Base-by-base conservation (phyloP, 2,329 filamentous ascomycete genomes). In the Ophiostoma ulmi region DNA sequence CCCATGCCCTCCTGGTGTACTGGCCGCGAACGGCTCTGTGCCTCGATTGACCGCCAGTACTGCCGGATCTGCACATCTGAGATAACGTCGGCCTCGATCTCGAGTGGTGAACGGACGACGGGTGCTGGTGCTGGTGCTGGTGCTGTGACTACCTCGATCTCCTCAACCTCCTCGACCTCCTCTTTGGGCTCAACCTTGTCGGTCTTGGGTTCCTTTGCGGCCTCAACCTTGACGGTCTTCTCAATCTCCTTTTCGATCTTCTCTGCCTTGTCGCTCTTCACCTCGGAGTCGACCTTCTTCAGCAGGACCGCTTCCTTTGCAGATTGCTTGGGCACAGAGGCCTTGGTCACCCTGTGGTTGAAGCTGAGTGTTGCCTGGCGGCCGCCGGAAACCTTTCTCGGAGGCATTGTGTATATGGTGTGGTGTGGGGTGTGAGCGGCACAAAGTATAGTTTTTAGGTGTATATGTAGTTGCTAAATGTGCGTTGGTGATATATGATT, bases 11-110 rank as follows among this genome's bases (percentile, higher is more conserved):
- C 80, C 80, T 97, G 93, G 77, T 98, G 95, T 48, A 97, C 88
- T 75, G 90, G 83, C 61, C 87, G 86, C 22, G 91, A 87, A 72
- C 84, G 85, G 75, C 92, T 85, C 76, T 88, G 84, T 58, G 82
- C 81, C 81, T 97, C 92, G 74, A 94, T 87, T 13, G 79, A 79
- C 74, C 83, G 83, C 93, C 93, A 97, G 78, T 97, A 97, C 76
- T 83, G 84, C 75, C 86, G 86, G 73, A 98, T 88, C 75, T 92
- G 88, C 67, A 85, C 81, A 71, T 91, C 85, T 8, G 86, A 86
- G 61, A 96, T 80, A 74, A 87, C 85, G 73, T 87, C 83, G 0
- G 93, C 93, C 72, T 80, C 81, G 35, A 83, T 75, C 75, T 91
- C 85, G 6, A 64, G 10, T 17, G 79, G 44, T 22, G 36, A 38